These are phyloP conservation scores for Cucumis sativus DNA, from an alignment of 306 rosid genomes.

Conservation along the genomic window DNA sequence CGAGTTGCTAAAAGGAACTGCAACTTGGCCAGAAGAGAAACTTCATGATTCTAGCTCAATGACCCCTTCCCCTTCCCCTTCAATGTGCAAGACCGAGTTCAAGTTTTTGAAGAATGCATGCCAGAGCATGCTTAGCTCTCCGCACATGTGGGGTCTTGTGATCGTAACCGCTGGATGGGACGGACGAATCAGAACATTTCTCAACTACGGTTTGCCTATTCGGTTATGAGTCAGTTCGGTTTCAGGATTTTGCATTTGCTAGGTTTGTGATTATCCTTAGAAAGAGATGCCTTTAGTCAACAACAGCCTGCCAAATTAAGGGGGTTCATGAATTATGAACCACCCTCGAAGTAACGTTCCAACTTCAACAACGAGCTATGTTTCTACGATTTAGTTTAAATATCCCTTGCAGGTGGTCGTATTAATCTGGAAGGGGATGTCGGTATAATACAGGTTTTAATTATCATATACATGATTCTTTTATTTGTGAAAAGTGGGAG, in stretches of 20 bases:
- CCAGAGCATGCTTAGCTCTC: slow-evolving; percentile 49
- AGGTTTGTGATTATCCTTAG: not conserved
- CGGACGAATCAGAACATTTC: slow-evolving; percentile 60
- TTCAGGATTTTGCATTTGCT: not conserved
- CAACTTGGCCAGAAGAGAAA: slow-evolving; percentile 76
- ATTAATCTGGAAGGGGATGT: slow-evolving; percentile 19
- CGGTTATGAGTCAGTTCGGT: slow-evolving; percentile 23
- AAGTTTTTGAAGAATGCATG: slow-evolving; percentile 62
- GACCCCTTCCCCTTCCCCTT: slow-evolving; percentile 27
- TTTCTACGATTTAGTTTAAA: not conserved
- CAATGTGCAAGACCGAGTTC: slow-evolving; percentile 49
- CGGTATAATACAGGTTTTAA: slow-evolving; percentile 28
- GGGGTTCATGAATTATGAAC: slow-evolving; percentile 3
- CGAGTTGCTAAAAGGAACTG: slow-evolving; percentile 55
- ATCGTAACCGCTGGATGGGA: slow-evolving; percentile 76
- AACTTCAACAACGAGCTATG: not conserved
- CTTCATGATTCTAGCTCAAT: slow-evolving; percentile 29
- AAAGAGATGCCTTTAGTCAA: not conserved
- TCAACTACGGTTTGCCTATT: slow-evolving; percentile 60
- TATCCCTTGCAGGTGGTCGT: slow-evolving; percentile 2
- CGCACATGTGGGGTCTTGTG: slow-evolving; percentile 65
- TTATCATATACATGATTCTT: slow-evolving; percentile 41
- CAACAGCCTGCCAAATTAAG: not conserved
- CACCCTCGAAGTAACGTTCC: not conserved
- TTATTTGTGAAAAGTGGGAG: slow-evolving; percentile 38